A percentile compares a stretch with the other conserved stretches of the same genome.
Evolutionary conservation across 495 filamentous ascomycete species (phyloP).

Genomic region (Aspergillus sclerotioniger): DNA sequence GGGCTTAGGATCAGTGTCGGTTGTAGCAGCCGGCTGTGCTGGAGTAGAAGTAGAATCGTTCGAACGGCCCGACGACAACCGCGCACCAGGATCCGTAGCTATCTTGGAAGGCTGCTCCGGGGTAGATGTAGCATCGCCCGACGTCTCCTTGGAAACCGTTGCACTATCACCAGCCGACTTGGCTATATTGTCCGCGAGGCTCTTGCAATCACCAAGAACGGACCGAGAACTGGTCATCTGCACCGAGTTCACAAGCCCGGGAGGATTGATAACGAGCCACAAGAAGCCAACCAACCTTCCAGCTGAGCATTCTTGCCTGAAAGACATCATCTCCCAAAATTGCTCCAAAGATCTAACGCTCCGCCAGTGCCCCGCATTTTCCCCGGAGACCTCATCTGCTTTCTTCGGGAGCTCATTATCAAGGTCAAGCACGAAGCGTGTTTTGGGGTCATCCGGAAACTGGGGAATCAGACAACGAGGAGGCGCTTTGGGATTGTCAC

Average conservation of each 20-base stretch:
- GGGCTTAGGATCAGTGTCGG: not conserved
- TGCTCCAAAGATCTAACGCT: conserved; percentile 78
- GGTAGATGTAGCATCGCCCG: not conserved
- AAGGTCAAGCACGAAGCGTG: conserved; percentile 83
- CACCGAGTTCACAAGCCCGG: conserved; percentile 37
- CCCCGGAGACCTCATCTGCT: conserved; percentile 28
- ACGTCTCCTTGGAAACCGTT: not conserved
- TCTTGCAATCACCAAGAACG: conserved; percentile 5
- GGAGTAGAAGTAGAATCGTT: not conserved
- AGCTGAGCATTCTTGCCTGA: conserved; percentile 90
- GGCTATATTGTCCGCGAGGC: conserved; percentile 10
- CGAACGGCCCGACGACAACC: too few species aligned
- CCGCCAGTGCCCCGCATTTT: conserved; percentile 66
- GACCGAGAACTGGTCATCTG: conserved; percentile 36
- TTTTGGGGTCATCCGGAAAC: conserved; percentile 95
- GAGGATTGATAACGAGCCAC: conserved; percentile 78
- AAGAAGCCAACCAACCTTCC: conserved; percentile 90
- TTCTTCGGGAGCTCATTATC: conserved; percentile 68
- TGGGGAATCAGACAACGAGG: conserved; percentile 82
- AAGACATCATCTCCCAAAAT: conserved; percentile 99
- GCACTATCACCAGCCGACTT: not conserved
- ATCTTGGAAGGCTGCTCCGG: not conserved
- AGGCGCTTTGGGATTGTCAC: conserved; percentile 56
- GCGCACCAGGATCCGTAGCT: not conserved
- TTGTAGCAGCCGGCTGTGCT: not conserved